Conservation (phyloP, 495 filamentous ascomycete species). For the Jackrogersella multiformis region DNA sequence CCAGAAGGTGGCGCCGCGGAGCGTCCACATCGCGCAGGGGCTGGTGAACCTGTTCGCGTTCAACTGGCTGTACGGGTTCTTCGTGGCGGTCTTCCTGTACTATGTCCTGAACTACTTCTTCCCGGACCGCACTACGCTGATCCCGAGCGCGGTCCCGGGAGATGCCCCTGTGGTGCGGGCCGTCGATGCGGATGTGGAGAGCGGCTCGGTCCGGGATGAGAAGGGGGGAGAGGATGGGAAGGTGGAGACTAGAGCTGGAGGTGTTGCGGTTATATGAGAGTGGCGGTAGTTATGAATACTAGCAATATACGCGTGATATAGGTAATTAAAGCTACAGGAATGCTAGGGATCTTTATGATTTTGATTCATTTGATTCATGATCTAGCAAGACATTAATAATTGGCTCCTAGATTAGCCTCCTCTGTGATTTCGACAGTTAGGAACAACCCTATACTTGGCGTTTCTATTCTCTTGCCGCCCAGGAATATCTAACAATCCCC, state of each 20-base stretch:
- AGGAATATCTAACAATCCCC: no score
- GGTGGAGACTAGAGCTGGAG: not conserved
- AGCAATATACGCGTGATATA: no score
- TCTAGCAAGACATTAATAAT: no score
- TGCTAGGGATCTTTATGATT: no score
- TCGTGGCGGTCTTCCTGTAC: conserved; percentile 48
- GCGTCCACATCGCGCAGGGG: conserved; percentile 36
- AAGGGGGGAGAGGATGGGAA: conserved; percentile 13
- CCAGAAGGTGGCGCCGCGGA: conserved; percentile 41
- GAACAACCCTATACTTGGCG: no score
- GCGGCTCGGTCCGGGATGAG: conserved; percentile 6
- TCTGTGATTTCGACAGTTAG: no score
- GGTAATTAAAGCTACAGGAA: no score
- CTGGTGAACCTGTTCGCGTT: conserved; percentile 51
- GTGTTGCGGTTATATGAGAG: not conserved
- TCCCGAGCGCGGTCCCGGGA: conserved; percentile 31
- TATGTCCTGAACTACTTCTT: conserved; percentile 47
- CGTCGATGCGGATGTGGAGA: conserved; percentile 31
- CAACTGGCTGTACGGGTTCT: conserved; percentile 49
- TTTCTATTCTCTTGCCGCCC: no score
- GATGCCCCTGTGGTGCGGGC: conserved; percentile 21
- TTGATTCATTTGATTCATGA: no score
- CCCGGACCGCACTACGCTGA: conserved; percentile 46
- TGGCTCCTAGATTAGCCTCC: no score
- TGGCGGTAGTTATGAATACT: not conserved